Percentiles rank a stretch among this genome's conserved stretches.
These are phyloP conservation scores for Dryadomyces sulphureus DNA, from an alignment of 2,329 filamentous ascomycete genomes.

Conservation along the genomic window DNA sequence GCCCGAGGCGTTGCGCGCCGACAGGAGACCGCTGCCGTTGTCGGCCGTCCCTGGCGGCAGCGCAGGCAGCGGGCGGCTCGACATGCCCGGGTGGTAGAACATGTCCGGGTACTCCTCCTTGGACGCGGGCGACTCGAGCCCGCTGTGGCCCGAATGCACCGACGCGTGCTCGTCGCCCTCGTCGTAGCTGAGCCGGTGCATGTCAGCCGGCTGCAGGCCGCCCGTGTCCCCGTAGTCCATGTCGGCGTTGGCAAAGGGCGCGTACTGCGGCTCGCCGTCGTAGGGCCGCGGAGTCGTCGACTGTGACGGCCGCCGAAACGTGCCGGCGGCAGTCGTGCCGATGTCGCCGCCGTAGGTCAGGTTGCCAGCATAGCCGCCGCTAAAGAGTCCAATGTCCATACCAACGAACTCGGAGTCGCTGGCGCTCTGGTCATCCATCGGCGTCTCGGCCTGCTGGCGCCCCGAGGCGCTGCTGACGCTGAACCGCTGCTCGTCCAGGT, in stretches of 20 bases:
- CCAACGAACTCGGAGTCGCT: slow-evolving; percentile 59
- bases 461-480: slow-evolving; percentile 35
- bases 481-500: slow-evolving; percentile 57
- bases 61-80: slow-evolving; percentile 47
- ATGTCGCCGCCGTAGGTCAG: slow-evolving; percentile 35
- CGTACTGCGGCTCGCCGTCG: slow-evolving; percentile 18
- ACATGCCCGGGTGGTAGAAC: slow-evolving; percentile 80
- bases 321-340: slow-evolving; percentile 22
- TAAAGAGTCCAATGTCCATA: slow-evolving; percentile 61
- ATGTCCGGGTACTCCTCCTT: slow-evolving; percentile 73
- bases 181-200: slow-evolving; percentile 72
- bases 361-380: slow-evolving; percentile 50
- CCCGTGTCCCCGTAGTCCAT: slow-evolving; percentile 87
- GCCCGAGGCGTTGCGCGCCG: slow-evolving; percentile 24
- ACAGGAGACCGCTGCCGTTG: slow-evolving; percentile 32
- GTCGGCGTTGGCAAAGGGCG: slow-evolving; percentile 44
- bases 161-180: slow-evolving; percentile 71
- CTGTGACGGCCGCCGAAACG: slow-evolving; percentile 29
- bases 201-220: slow-evolving; percentile 62
- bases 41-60: slow-evolving; percentile 50
- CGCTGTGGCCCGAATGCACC: slow-evolving; percentile 39
- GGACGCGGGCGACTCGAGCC: slow-evolving; percentile 45
- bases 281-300: slow-evolving; percentile 27
- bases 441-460: slow-evolving; percentile 27
- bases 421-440: slow-evolving; percentile 30